Base-by-base conservation (phyloP, 2,329 filamentous ascomycete genomes). In the Sarocladiaceae sp. region DNA sequence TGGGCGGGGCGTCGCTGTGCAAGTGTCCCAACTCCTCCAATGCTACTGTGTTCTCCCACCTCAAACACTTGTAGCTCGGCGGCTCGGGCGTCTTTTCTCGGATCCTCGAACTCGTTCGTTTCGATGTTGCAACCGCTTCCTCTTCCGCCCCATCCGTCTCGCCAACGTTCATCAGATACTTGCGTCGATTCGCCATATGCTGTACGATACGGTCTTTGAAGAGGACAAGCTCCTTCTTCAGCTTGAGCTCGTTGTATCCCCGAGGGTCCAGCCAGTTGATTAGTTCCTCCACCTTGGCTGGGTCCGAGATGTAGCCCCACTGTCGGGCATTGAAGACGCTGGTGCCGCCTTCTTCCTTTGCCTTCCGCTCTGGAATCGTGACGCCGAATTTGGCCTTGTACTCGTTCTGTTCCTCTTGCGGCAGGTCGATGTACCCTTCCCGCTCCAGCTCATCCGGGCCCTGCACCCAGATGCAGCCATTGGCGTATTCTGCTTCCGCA, bases 381-480 rank as follows among this genome's bases (percentile, higher is more conserved):
- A 90, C 84, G 52, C 83, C 76, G 64, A 93, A 93, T 51, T 82
- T 79, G 47, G 76, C 74, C 58, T 79, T 76, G 62, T 96, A 95
- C 57, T 88, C 81, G 46, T 82, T 76, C 60, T 88, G 78, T 48
- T 83, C 75, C 15, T 88, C 82, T 6, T 79, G 68, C 0, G 76
- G 68, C 52, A 93, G 72, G 51, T 96, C 88, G 52, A 95, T 88
- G 58, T 91, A 95, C 5, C 89, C 89, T 53, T 85, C 76, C 3
- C 85, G 78, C 63, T 95, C 90, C 59, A 95, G 78, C 46, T 91
- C 83, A 59, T 95, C 88, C 0, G 93, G 93, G 0, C 93, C 93
- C 64, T 98, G 93, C 12, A 98, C 82, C 93, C 93, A 98, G 46
- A 98, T 76, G 47, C 91, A 87, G 7, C 88, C 93, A 60, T 97